These are phyloP conservation scores for Lactarius hatsudake DNA, from an alignment of 768 basidiomycete species.

Conservation along the genomic window DNA sequence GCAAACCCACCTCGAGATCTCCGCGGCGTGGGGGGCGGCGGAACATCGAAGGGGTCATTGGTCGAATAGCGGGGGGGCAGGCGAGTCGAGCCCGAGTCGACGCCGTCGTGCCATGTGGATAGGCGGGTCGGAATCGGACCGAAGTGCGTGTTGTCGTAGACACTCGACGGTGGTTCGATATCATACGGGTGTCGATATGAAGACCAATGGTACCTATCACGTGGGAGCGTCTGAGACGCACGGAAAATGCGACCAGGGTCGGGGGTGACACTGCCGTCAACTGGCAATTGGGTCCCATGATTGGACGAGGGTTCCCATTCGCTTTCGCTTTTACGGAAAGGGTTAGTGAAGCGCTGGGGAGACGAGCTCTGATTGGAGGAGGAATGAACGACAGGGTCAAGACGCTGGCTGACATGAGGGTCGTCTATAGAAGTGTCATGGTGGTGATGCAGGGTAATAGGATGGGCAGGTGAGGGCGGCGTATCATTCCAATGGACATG, in stretches of 20 bases:
- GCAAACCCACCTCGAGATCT: slow-evolving; percentile 24
- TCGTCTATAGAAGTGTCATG: not conserved
- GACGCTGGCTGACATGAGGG: not conserved
- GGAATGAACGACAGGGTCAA: not conserved
- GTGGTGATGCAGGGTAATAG: not conserved
- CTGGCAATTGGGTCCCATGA: slow-evolving; percentile 7
- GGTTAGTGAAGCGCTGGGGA: slow-evolving; percentile 22
- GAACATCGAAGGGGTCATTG: slow-evolving; percentile 13
- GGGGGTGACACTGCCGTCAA: slow-evolving; percentile 17
- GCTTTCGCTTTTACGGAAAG: slow-evolving; percentile 1
- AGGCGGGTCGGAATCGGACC: not conserved
- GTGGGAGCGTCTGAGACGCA: slow-evolving; percentile 19
- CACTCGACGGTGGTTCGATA: slow-evolving; percentile 50
- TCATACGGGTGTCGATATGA: slow-evolving; percentile 63
- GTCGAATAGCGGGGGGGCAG: slow-evolving; percentile 14
- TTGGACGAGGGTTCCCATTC: slow-evolving; percentile 6
- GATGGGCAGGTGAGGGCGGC: not conserved
- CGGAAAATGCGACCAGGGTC: not conserved
- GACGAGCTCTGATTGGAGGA: slow-evolving; percentile 7
- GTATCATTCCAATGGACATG: slow-evolving; percentile 16
- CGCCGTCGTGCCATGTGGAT: slow-evolving; percentile 32
- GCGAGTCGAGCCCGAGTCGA: slow-evolving; percentile 12
- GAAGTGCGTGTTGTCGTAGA: slow-evolving; percentile 33
- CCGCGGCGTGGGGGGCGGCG: slow-evolving; percentile 13
- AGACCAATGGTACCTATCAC: slow-evolving; percentile 45